Evolutionary conservation across 805 yeast genomes (phyloP), one percentile per base, ranked within the genome.

Genomic region (Candida oleophila): DNA sequence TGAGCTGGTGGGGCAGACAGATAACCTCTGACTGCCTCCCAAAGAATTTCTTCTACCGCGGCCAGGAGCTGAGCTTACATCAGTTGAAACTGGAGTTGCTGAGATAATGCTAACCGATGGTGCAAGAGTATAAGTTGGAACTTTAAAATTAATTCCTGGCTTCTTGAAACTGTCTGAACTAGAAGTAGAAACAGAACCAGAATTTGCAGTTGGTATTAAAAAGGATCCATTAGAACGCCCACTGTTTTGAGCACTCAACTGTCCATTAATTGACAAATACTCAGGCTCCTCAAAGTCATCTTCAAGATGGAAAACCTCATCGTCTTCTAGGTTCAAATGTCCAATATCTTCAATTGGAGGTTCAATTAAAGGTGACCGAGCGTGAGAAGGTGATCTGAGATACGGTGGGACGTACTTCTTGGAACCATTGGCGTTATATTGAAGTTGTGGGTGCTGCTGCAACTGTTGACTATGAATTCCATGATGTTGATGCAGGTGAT

Each of bases 351-450:
- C 77, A 11, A 61, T 51, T 37, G 70, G 57, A 3, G 71, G 68
- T 4, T 50, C 62, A 38, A 67, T 55, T 2, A 57, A 60, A 2
- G 74, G 71, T 3, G 74, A 67, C 49, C 59, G 64, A 20, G 52
- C 44, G 38, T 54, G 61, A 19, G 52, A 55, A 1, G 76, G 76
- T 2, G 74, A 68, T 45, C 77, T 57, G 55, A 72, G 60, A 47
- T 60, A 68, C 20, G 77, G 76, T 15, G 77, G 77, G 22, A 68
- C 55, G 47, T 72, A 72, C 49, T 70, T 71, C 15, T 72, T 73
- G 15, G 57, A 22, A 53, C 41, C 19, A 11, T 7, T 11, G 11
- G 11, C 16, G 4, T 16, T n/a, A 14, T 33, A 18, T 18, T 22
- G 41, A 22, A 34, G 44, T 15, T 15, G 54, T 46, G 42, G 38